phyloP scores from a whole-genome alignment of 345 rosid genomes.

The Erysimum cheiranthoides region DNA sequence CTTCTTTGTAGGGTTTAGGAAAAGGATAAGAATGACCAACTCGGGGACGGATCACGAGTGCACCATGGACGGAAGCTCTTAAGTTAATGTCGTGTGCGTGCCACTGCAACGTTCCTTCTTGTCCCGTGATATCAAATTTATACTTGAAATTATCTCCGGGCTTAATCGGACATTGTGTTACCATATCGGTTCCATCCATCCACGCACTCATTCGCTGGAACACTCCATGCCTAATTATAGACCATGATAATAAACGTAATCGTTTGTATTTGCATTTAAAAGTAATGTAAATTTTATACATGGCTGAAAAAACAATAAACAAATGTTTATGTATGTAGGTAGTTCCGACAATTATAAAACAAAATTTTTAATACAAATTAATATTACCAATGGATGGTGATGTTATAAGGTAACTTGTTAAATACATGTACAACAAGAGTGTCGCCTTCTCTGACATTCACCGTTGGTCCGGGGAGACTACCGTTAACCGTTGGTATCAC shows the following conservation, averaged over 20 bases:
- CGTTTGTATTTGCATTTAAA: no score
- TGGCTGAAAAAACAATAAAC: neutral
- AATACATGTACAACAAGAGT: slow-evolving; percentile 69
- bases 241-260: no score
- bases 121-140: slow-evolving; percentile 47
- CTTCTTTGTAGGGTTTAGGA: slow-evolving; percentile 39
- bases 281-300: slow-evolving; percentile 11
- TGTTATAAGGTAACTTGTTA: slow-evolving; percentile 72
- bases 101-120: slow-evolving; percentile 58
- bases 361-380: neutral
- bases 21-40: slow-evolving; percentile 36
- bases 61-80: slow-evolving; percentile 53
- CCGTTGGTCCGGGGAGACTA: slow-evolving; percentile 69
- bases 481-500: slow-evolving; percentile 71
- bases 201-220: slow-evolving; percentile 46
- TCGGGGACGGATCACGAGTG: slow-evolving; percentile 54
- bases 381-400: slow-evolving; percentile 79
- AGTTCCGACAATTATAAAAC: no score
- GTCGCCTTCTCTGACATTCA: slow-evolving; percentile 70
- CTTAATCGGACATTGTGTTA: slow-evolving; percentile 54
- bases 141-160: slow-evolving; percentile 46
- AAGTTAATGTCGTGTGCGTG: slow-evolving; percentile 46
- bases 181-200: slow-evolving; percentile 50
- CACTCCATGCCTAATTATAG: slow-evolving; percentile 58
- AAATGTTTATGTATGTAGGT: neutral